These are phyloP conservation scores for Ceratocystis harringtonii DNA, from an alignment of 2,329 filamentous ascomycete genomes.

Conservation along the genomic window DNA sequence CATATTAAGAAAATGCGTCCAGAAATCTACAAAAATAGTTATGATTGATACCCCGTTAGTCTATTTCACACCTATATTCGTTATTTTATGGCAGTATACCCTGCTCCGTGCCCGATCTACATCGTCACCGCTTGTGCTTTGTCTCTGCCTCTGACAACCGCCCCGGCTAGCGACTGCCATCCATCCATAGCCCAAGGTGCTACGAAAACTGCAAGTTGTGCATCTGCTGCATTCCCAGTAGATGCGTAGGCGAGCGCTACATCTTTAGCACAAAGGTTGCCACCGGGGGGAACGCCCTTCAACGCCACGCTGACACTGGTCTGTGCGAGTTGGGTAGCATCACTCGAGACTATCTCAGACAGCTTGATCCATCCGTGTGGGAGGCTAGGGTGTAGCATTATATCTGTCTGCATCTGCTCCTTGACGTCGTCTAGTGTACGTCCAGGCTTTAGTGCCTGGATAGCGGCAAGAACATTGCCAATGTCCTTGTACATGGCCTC, in stretches of 20 bases:
- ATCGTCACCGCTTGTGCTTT: neutral
- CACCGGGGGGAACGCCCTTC: constrained; percentile 57
- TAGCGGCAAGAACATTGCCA: constrained; percentile 58
- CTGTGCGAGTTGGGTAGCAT: constrained; percentile 61
- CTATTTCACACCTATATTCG: neutral
- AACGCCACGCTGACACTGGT: constrained; percentile 45
- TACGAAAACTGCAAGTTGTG: constrained; percentile 60
- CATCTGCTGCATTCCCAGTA: constrained; percentile 55
- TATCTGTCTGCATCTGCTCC: constrained; percentile 54
- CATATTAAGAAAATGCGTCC: no score
- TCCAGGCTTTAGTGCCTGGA: constrained; percentile 44
- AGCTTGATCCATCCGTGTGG: constrained; percentile 71
- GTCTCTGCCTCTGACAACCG: constrained; percentile 19
- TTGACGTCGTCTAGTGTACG: constrained; percentile 37
- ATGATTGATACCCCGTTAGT: neutral
- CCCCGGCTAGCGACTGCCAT: constrained; percentile 44
- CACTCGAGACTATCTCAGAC: constrained; percentile 40
- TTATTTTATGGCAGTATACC: neutral
- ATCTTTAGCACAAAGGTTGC: constrained; percentile 51
- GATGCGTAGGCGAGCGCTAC: constrained; percentile 60
- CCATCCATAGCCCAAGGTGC: constrained; percentile 61
- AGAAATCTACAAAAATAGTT: neutral
- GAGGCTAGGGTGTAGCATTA: constrained; percentile 68
- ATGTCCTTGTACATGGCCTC: constrained; percentile 52
- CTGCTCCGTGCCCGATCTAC: neutral